Evolutionary conservation across 2,329 filamentous ascomycete species (phyloP).

Genomic region (Fusarium multiceps): DNA sequence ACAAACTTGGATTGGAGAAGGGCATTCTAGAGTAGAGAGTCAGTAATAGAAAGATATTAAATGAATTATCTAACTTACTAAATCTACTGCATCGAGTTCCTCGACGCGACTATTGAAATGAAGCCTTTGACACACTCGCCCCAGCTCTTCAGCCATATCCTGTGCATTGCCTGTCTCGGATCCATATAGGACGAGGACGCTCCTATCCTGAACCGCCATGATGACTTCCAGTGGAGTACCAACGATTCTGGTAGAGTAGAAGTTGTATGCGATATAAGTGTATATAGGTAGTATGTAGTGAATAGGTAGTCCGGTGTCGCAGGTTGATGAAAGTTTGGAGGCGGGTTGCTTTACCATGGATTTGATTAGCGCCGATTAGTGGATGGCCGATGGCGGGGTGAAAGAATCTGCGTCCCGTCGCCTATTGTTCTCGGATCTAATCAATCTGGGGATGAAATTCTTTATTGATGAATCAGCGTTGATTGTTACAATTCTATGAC

Average conservation of each 20-base stretch:
- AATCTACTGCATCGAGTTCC: constrained; percentile 79
- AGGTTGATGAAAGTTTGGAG: constrained; percentile 15
- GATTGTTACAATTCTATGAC: background rate
- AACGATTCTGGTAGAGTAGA: background rate
- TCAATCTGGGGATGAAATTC: constrained; percentile 31
- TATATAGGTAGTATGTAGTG: background rate
- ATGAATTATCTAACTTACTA: constrained; percentile 66
- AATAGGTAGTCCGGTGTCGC: constrained; percentile 15
- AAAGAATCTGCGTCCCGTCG: constrained; percentile 15
- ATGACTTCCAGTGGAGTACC: background rate
- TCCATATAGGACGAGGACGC: constrained; percentile 82
- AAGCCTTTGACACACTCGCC: constrained; percentile 77
- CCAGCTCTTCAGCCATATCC: constrained; percentile 89
- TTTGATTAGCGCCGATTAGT: constrained; percentile 38
- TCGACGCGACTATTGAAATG: constrained; percentile 80
- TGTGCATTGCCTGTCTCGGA: constrained; percentile 96
- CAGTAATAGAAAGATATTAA: constrained; percentile 3
- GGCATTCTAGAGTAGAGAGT: constrained; percentile 56
- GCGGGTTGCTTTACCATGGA: constrained; percentile 16
- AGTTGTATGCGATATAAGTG: background rate
- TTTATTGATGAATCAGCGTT: constrained; percentile 22
- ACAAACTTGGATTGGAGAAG: constrained; percentile 68
- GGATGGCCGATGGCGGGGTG: constrained; percentile 40
- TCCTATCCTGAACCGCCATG: constrained; percentile 51
- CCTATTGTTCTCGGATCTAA: constrained; percentile 26